Evolutionary conservation across 805 yeast species (phyloP).

Genomic region (Saccharomycopsis amapae): DNA sequence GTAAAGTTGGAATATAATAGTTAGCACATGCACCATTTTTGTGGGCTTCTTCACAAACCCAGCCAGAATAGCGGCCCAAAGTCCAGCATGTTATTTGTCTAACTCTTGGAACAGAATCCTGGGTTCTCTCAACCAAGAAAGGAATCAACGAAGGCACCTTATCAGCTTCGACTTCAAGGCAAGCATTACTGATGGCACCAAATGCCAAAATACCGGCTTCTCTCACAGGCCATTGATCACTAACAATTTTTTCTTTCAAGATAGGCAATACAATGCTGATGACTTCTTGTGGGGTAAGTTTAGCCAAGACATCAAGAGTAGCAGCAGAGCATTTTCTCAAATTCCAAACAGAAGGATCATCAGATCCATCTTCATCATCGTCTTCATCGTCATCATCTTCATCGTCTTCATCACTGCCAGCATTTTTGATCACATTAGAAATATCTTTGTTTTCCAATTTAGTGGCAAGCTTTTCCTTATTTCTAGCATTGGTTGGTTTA

Average conservation of each 20-base stretch:
- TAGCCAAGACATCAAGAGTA: slow-evolving; percentile 75
- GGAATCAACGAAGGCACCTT: slow-evolving; percentile 80
- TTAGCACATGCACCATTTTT: slow-evolving; percentile 54
- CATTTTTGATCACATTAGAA: slow-evolving; percentile 19
- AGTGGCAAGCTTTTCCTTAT: slow-evolving; percentile 39
- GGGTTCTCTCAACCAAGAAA: slow-evolving; percentile 70
- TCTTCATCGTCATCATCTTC: slow-evolving; percentile 59
- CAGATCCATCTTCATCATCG: slow-evolving; percentile 67
- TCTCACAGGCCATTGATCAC: slow-evolving; percentile 78
- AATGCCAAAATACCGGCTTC: slow-evolving; percentile 92
- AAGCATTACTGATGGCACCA: slow-evolving; percentile 92
- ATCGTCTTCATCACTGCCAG: slow-evolving; percentile 27
- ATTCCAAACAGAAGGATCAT: slow-evolving; percentile 74
- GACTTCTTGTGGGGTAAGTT: slow-evolving; percentile 59
- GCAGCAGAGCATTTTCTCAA: slow-evolving; percentile 93
- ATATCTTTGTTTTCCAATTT: slow-evolving; percentile 24
- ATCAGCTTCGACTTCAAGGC: slow-evolving; percentile 59
- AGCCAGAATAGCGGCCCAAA: slow-evolving; percentile 70
- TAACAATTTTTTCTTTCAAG: slow-evolving; percentile 60
- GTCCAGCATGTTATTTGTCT: slow-evolving; percentile 97
- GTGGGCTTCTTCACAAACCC: slow-evolving; percentile 71
- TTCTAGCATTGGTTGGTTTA: slow-evolving; percentile 69
- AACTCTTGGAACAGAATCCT: slow-evolving; percentile 73
- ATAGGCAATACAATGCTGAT: slow-evolving; percentile 64
- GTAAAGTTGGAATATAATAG: slow-evolving; percentile 70